These are phyloP conservation scores for Stachybotrys chartarum DNA, from an alignment of 2,329 filamentous ascomycete genomes.

Conservation along the genomic window DNA sequence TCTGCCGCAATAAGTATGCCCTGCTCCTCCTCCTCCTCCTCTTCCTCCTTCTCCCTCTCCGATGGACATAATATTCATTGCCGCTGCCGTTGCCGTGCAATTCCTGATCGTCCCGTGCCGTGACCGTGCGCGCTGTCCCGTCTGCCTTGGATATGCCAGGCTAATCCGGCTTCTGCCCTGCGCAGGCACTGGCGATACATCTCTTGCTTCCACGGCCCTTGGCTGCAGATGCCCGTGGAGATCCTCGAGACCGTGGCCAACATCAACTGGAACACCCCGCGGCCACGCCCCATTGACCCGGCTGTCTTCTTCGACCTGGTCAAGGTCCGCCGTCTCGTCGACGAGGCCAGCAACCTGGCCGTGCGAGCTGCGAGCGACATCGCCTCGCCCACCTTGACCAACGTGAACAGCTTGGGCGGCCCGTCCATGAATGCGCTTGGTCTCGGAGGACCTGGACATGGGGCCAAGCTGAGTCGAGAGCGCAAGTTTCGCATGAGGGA, in stretches of 20 bases:
- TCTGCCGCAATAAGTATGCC: constrained; percentile 61
- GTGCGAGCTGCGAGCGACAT: constrained; percentile 71
- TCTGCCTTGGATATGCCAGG: constrained; percentile 1
- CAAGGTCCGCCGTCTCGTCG: constrained; percentile 73
- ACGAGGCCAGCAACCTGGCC: constrained; percentile 71
- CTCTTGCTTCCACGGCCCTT: constrained; percentile 75
- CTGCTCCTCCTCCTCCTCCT: background rate
- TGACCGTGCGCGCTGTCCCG: background rate
- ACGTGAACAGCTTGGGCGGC: constrained; percentile 33
- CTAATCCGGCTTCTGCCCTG: constrained; percentile 6
- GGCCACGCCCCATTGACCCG: constrained; percentile 70
- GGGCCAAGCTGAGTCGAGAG: constrained; percentile 65
- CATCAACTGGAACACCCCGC: constrained; percentile 70
- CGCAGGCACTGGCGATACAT: constrained; percentile 78
- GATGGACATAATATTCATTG: too few relatives aligned
- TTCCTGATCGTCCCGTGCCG: background rate
- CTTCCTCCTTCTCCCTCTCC: background rate
- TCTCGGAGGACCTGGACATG: constrained; percentile 43
- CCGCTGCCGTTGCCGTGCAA: background rate
- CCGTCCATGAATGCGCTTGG: constrained; percentile 11
- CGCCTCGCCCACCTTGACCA: constrained; percentile 56
- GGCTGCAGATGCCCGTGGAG: constrained; percentile 73
- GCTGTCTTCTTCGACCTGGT: constrained; percentile 77
- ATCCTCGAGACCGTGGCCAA: constrained; percentile 73
- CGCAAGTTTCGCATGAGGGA: constrained; percentile 73